phyloP scores from a whole-genome alignment of 306 rosid genomes.

The Vigna nakashimae region DNA sequence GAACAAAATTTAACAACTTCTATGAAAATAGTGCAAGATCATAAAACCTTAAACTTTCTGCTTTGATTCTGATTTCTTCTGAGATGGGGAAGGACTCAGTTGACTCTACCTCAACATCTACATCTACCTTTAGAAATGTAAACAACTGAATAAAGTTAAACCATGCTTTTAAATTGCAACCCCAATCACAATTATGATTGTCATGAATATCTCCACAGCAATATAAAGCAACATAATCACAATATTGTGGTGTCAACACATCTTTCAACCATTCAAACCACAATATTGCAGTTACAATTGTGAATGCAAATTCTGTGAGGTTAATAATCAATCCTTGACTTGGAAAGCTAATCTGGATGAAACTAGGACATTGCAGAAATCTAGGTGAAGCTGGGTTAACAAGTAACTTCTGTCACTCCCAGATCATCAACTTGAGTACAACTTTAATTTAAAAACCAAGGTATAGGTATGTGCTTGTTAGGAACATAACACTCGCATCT shows the following conservation, averaged over 20 bases:
- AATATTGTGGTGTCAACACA: neutral
- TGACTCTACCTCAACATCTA: constrained; percentile 64
- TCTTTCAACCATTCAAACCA: neutral
- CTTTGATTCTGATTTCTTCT: constrained; percentile 70
- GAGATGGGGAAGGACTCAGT: constrained; percentile 61
- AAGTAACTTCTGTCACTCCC: neutral
- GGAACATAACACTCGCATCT: neutral
- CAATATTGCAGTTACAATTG: neutral
- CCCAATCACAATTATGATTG: neutral
- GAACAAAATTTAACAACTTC: neutral
- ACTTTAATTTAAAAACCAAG: neutral
- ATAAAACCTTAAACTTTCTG: constrained; percentile 63
- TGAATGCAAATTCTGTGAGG: neutral
- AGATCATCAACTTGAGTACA: neutral
- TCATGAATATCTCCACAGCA: neutral
- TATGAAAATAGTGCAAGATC: constrained; percentile 1
- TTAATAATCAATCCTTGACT: neutral
- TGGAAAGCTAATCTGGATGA: neutral
- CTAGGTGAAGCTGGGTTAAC: neutral
- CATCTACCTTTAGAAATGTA: constrained; percentile 59
- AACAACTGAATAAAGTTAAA: constrained; percentile 35
- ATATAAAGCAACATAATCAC: neutral
- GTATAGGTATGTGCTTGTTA: neutral
- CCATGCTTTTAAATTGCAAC: neutral
- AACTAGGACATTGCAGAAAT: neutral